phyloP scores from a whole-genome alignment of 352 stramenopile genomes.

The Globisporangium orthogonon region DNA sequence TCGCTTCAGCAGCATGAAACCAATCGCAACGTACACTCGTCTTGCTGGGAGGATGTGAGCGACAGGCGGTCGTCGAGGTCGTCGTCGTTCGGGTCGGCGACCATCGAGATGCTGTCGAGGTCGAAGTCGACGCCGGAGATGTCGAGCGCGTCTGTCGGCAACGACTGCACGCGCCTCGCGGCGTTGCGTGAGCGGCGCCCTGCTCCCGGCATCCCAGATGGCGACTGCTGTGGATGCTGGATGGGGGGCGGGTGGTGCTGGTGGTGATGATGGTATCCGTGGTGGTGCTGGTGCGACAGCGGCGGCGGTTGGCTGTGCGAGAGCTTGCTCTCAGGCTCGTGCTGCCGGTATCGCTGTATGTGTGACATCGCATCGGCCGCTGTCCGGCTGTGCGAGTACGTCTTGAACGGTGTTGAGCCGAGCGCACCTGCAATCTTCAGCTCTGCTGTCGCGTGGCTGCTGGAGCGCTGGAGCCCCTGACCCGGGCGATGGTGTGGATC shows the following conservation, averaged over 20 bases:
- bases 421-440: slow-evolving; percentile 4
- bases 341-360: slow-evolving; percentile 13
- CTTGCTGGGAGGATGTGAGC: slow-evolving; percentile 62
- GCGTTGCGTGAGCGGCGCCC: slow-evolving; percentile 15
- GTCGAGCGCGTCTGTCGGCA: slow-evolving; percentile 49
- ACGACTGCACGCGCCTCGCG: slow-evolving; percentile 49
- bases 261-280: neutral
- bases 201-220: neutral
- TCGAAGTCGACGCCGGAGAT: slow-evolving; percentile 63
- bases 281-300: slow-evolving; percentile 10
- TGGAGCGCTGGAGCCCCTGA: slow-evolving; percentile 12
- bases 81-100: slow-evolving; percentile 34
- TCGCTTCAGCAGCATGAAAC: neutral
- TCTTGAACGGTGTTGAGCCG: slow-evolving; percentile 20
- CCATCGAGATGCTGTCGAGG: slow-evolving; percentile 79
- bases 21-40: slow-evolving; percentile 48
- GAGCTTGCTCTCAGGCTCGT: slow-evolving; percentile 3
- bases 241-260: no score
- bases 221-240: neutral
- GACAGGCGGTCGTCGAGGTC: slow-evolving; percentile 49
- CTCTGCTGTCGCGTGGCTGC: neutral
- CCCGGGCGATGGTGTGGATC: slow-evolving; percentile 21
- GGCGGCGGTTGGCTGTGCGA: slow-evolving; percentile 26
- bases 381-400: slow-evolving; percentile 26
- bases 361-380: slow-evolving; percentile 13